Base-by-base conservation (phyloP, 1,139 yeast species). In the Yamadazyma songkhlaensis region DNA sequence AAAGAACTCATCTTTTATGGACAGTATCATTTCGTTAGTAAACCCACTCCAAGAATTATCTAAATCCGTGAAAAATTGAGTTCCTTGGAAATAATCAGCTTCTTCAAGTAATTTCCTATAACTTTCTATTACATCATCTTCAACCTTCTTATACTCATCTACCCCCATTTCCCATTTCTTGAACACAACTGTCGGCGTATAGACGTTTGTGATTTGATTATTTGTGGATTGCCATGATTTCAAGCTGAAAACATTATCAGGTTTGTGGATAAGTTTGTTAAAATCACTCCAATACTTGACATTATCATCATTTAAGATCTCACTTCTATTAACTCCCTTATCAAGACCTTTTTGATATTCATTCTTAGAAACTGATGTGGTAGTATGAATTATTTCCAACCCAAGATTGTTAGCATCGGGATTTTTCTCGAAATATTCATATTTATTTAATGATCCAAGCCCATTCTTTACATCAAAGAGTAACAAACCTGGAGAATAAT, bases 41-140 rank as follows among this genome's bases (percentile, higher is more conserved):
- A 85, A 82, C 0, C 96, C 96, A 31, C 90, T 83, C 97, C 97
- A 92, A 0, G 84, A 84, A 27, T 79, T 71, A 53, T 85, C 92
- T 5, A 82, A 48, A 36, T 88, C 95, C 0, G 84, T 74, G 2
- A 81, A 54, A 0, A 86, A 40, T 46, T 83, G 84, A 9, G 90
- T 45, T 1, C 97, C 97, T 39, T 75, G 78, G 23, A 89, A 55
- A 20, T 66, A 60, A 55, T 92, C 97, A 52, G 94, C 80, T 44
- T 78, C 77, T 53, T 92, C 98, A n/a, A 92, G 54, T 33, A 74
- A 61, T 3, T 67, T 66, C 37, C 96, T 67, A 41, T 90, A 76
- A 8, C 33, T 79, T 54, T 50, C 50, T 7, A 44, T 17, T 7
- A 43, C 38, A 36, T 78, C 79, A 8, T 81, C 83, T 9, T 37